Base-by-base conservation (phyloP, 1,284 basidiomycete genomes). In the Irpex sp. region DNA sequence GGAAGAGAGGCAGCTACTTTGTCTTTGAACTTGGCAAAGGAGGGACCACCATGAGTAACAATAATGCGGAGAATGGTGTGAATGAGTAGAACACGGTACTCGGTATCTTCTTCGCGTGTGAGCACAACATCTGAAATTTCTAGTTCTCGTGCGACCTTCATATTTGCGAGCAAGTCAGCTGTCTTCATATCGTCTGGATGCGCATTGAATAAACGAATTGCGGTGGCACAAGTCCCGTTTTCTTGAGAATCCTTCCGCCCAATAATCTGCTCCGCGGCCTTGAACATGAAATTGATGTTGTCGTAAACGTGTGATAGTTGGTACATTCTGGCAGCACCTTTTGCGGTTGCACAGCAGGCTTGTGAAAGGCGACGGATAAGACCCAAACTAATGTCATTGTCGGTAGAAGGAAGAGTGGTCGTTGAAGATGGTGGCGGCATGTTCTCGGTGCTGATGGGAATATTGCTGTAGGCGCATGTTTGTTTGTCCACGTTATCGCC, bases 11-110 rank as follows among this genome's bases (percentile, higher is more conserved):
- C 57, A 0, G 67, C 58, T 0, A 79, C 61, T 0, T 73, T 64
- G 0, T 34, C 13, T 1, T 66, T 48, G 60, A 75, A 78, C 11
- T 66, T 64, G 0, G 68, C 52, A 62, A 80, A 76, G 1, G 44
- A 52, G 0, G 66, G 64, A 3, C 75, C 74, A 9, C 76, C 74
- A 37, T 74, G 62, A 0, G 61, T 64, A 8, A 79, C 67, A 54
- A 77, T 71, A n/a, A 75, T 72, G 0, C 74, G 72, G 0, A 78
- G 66, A 31, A 79, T 70, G 1, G 70, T 68, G 36, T 75, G 72
- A 3, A 70, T 61, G 0, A 78, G 62, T 17, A 66, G 68, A 1
- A 63, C 17, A 4, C 68, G 19, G 48, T 73, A 65, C 0, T 67
- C 9, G 0, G 51, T 7, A 3, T 61, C 56, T 55, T 78, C 76